phyloP scores from a whole-genome alignment of 805 yeast genomes.

The Maudiozyma saulgeensis region DNA sequence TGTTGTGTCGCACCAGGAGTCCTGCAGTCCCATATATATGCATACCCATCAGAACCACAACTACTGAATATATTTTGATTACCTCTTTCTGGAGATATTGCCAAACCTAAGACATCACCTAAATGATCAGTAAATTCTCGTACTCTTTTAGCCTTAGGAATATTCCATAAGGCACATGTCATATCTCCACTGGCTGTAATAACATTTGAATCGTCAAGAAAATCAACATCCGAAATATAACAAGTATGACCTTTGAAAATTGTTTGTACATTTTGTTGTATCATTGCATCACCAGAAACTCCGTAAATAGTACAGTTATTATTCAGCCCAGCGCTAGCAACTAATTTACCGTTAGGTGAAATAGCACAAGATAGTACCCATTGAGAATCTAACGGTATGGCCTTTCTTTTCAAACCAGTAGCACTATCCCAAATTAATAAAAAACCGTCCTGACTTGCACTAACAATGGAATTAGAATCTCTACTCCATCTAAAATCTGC shows the following conservation, averaged over 20 bases:
- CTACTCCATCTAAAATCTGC: conserved; percentile 59
- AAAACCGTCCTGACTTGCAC: conserved; percentile 83
- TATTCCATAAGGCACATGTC: conserved; percentile 75
- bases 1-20: conserved; percentile 39
- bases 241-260: conserved; percentile 75
- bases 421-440: conserved; percentile 75
- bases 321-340: conserved; percentile 78
- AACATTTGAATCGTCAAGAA: conserved; percentile 45
- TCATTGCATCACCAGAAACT: conserved; percentile 27
- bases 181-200: conserved; percentile 76
- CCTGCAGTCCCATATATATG: conserved; percentile 58
- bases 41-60: conserved; percentile 61
- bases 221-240: conserved; percentile 67
- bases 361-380: conserved; percentile 74
- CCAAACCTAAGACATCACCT: conserved; percentile 57
- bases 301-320: conserved; percentile 68
- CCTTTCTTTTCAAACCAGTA: conserved; percentile 60
- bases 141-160: conserved; percentile 44
- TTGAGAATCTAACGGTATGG: conserved; percentile 61
- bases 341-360: conserved; percentile 53
- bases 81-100: conserved; percentile 22
- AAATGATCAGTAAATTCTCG: conserved; percentile 55
- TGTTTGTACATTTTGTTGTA: conserved; percentile 38
- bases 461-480: conserved; percentile 49
- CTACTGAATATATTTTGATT: conserved; percentile 38